Evolutionary conservation across 345 rosid genomes (phyloP).

Genomic region (Lepidium aucheri): DNA sequence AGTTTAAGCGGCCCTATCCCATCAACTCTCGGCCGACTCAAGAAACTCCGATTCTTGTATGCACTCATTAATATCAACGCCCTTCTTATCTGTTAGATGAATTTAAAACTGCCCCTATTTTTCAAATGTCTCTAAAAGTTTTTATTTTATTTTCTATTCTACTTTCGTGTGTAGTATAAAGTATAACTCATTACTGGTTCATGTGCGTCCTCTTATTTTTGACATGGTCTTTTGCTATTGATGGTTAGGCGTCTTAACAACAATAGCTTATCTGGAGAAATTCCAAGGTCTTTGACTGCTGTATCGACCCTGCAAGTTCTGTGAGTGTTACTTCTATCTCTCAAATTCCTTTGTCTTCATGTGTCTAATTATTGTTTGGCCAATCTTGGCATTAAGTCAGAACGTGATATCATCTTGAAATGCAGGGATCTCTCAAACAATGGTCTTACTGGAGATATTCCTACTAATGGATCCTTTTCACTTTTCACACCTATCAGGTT

Average conservation of each 20-base stretch:
- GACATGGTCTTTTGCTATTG: slow-evolving; percentile 13
- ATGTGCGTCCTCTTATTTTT: not conserved
- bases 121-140: not conserved
- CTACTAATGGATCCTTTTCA: slow-evolving; percentile 35
- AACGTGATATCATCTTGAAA: slow-evolving; percentile 12
- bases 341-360: not conserved
- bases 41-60: slow-evolving; percentile 68
- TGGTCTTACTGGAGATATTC: slow-evolving; percentile 33
- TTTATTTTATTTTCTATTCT: not conserved
- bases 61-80: slow-evolving; percentile 20
- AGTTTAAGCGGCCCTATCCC: slow-evolving; percentile 51
- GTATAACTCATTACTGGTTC: not conserved
- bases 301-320: slow-evolving; percentile 27
- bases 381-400: not conserved
- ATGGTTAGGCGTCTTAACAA: slow-evolving; percentile 33
- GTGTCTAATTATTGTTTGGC: not conserved
- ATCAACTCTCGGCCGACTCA: slow-evolving; percentile 44
- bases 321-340: slow-evolving; percentile 21
- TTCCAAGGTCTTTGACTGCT: slow-evolving; percentile 34
- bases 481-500: slow-evolving; percentile 41
- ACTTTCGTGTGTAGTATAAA: not conserved
- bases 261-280: slow-evolving; percentile 34
- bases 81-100: slow-evolving; percentile 2
- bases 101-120: not conserved
- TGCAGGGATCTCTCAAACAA: slow-evolving; percentile 32